Base-by-base conservation (phyloP, 768 basidiomycete species). In the Solioccasus polychromus region DNA sequence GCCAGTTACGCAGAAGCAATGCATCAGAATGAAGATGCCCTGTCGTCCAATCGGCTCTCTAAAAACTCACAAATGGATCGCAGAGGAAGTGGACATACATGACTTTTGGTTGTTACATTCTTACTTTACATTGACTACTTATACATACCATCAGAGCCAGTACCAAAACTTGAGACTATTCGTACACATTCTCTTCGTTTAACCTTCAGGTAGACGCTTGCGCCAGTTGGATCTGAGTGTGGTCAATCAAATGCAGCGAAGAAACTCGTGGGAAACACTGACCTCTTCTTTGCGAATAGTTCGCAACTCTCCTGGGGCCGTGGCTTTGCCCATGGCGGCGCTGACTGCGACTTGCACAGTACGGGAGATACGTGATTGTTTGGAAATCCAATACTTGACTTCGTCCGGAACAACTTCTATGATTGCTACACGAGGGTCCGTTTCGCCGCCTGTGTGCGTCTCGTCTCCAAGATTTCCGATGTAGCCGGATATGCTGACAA, bases 381-480 rank as follows among this genome's bases (percentile, higher is more conserved):
- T 85, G 5, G 83, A 73, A 45, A 83, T 68, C 82, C 84, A 95
- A 60, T 91, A 94, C 43, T 83, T 77, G 52, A 96, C 85, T 70
- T 88, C 85, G 28, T 81, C 74, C 0, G 91, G 89, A 42, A 84
- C 65, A 43, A 96, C 78, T 62, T 90, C 80, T 52, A 95, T 88
- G 28, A 88, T 63, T 7, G 82, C 75, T 4, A 96, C 76, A 20
- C 92, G 79, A 1, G 92, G 89, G 52, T 95, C 93, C 37, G 74
- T 69, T 24, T 75, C 75, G 55, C 85, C 79, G n/a, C 92, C 92
- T 55, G 80, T 84, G 64, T 93, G 92, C 6, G 85, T 68, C 15
- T 88, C 88, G 52, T 95, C 92, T 25, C 83, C 83, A 44, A 93
- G 71, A 60, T 95, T 85, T 29, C 88, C 90, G 55, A 94, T 94